Base-by-base conservation (phyloP, 2,329 filamentous ascomycete genomes). In the Colletotrichum tropicale region DNA sequence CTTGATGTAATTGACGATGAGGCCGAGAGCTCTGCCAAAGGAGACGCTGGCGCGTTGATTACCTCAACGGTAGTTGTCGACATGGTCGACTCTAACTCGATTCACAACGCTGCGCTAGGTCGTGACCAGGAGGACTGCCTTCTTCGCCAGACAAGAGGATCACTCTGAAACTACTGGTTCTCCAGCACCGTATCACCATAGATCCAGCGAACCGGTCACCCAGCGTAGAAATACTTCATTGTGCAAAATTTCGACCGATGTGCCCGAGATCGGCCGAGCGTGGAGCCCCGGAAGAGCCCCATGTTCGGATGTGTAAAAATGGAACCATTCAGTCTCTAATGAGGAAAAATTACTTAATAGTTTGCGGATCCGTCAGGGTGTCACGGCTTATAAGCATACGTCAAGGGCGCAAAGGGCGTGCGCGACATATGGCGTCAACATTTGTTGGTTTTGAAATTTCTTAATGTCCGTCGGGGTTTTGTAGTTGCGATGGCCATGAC, bases 231-330 rank as follows among this genome's bases (percentile, higher is more conserved):
- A 38, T 67, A 38, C 48, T 26, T 13, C 10, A 60, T 13, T 43
- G 43, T 38, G 48, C 43, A 74, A 70, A 66, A 58, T 70, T 61
- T 71, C 28, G 28, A 52, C 24, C 26, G 16, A 60, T 10, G 21
- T n/a, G 43, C 71, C 71, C 71, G 66, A 66, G 55, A 62, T 71
- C 71, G 71, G 71, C 71, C 66, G 66, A 74, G 60, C 60, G 28
- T 65, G 60, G 58, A 66, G 43, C 48, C 28, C 66, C 71, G 67
- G 32, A 60, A 55, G 24, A 60, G 48, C 26, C 66, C 71, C 56
- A 74, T 64, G 15, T 48, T 38, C 24, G 56, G 38, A n/a, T 64
- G 38, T 62, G 58, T 69, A 65, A 74, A n/a, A 64, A 64, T 74
- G 38, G 56, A 43, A 28, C 65, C 10, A 56, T 36, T 58, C 18